Evolutionary conservation across 805 yeast genomes (phyloP), one percentile per base, ranked within the genome.

Genomic region (Candida vartiovaarae): DNA sequence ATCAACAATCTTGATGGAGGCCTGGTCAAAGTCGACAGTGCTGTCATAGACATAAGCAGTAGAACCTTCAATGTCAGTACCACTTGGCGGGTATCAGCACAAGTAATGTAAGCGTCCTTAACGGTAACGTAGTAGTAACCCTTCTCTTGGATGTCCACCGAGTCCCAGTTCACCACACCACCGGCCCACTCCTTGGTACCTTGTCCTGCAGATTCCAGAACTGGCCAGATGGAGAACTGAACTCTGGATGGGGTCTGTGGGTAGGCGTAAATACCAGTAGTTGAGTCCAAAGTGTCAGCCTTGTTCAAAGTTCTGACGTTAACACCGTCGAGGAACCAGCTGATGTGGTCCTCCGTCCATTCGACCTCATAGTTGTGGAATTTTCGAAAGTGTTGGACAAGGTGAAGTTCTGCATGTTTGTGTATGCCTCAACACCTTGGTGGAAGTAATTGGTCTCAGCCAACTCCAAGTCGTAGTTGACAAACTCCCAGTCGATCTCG

Each of bases 161-260:
- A 74, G 62, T 81, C 63, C 97, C 97, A 90, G 68, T 86, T 70
- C 49, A 90, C 78, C 32, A 52, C 70, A 64, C 96, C 96, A 65
- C 97, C 97, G 33, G 95, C 86, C 90, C 90, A 89, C 45, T 72
- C 82, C 49, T 75, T 70, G 10, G 89, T 82, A 70, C 90, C 90
- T 30, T 59, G 52, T 25, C 75, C 76, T 56, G 74, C 74, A 30
- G 69, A 48, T 45, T 64, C 70, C 60, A 89, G 87, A 66, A 78
- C 90, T 3, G 90, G 88, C 90, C 90, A 84, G 42, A 84, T 59
- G 5, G 90, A 84, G 43, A 83, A 62, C 59, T 84, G 86, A 38
- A 89, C 67, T 56, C 83, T 70, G 41, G 87, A 67, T 23, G 91
- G 91, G 2, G 91, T 83, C 64, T 82, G 86, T 28, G 90, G 91